Evolutionary conservation across 352 stramenopile species (phyloP), one percentile per base, ranked within the genome.

Genomic region (Pseudoperonospora humuli): DNA sequence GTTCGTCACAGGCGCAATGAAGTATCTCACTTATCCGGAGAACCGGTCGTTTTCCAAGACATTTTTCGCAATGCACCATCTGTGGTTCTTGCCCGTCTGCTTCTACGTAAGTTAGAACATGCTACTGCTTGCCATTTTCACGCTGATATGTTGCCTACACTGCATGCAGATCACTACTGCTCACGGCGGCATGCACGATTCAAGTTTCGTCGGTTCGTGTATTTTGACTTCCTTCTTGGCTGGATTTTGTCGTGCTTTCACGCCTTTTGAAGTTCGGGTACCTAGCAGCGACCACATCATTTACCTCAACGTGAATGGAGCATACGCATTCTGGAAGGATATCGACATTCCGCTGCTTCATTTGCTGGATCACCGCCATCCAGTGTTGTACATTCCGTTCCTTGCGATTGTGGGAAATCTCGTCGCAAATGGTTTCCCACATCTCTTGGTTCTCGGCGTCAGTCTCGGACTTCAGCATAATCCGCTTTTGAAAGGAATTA

Each of bases 1-100:
- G 39, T 96, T 97, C 53, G 57, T 80, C 14, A 72, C 95, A 17
- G 92, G 92, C 10, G 88, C 87, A 3, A 75, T 87, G 54, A 93
- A 90, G 34, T 97, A 97, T 69, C 67, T 97, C 15, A 83, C 76
- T 36, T 85, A 86, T 47, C 70, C 70, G 2, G 75, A 86, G 59
- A 87, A 87, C 41, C 72, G 73, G 15, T 80, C 75, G 20, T 84
- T 87, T 50, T 84, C 74, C 49, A 89, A 89, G 51, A 78, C 58
- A 7, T 81, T 92, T 44, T 89, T 87, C 36, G 75, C 75, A 10
- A 81, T 72, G n/a, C 79, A 92, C 43, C 79, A 92, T 44, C 37
- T 89, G 19, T 92, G 76, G 74, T 92, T 92, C 45, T 52, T 92
- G 14, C 76, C 79, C 1, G 37, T 92, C n/a, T 89, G 79, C 38